These are phyloP conservation scores for Paraphoma chrysanthemicola DNA, from an alignment of 2,329 filamentous ascomycete genomes.

Conservation along the genomic window DNA sequence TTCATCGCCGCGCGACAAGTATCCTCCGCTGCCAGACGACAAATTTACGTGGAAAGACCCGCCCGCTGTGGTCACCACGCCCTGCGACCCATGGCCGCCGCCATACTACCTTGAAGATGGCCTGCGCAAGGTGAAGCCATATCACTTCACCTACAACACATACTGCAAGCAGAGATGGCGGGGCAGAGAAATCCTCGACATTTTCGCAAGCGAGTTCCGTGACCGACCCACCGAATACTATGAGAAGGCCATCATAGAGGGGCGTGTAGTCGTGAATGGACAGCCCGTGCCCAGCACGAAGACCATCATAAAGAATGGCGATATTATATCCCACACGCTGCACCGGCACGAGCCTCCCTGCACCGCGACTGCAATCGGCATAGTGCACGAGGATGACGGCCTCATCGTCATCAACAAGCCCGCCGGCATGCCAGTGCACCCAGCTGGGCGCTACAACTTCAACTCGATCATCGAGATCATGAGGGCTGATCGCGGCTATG, in stretches of 20 bases:
- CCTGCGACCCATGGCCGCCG: conserved; percentile 62
- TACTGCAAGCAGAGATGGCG: conserved; percentile 95
- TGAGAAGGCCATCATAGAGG: conserved; percentile 76
- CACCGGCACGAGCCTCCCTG: conserved; percentile 97
- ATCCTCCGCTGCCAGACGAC: conserved; percentile 39
- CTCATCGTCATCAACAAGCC: conserved; percentile 98
- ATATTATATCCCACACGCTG: conserved; percentile 89
- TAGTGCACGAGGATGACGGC: conserved; percentile 90
- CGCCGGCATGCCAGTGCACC: conserved; percentile 91
- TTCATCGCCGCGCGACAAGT: conserved; percentile 36
- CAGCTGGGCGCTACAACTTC: conserved; percentile 92
- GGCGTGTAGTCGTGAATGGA: conserved; percentile 81
- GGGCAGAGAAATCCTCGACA: conserved; percentile 78
- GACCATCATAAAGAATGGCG: conserved; percentile 83
- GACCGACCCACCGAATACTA: conserved; percentile 90
- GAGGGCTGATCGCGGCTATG: conserved; percentile 71
- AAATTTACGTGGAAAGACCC: conserved; percentile 52
- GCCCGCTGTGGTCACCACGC: conserved; percentile 58
- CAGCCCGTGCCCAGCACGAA: conserved; percentile 69
- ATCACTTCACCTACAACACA: conserved; percentile 94
- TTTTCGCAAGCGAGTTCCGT: conserved; percentile 91
- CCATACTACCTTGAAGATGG: conserved; percentile 87
- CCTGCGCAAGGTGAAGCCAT: conserved; percentile 82
- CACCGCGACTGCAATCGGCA: conserved; percentile 76
- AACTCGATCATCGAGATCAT: conserved; percentile 96